Base-by-base conservation (phyloP, 805 yeast species). In the Ogataea saltuana region DNA sequence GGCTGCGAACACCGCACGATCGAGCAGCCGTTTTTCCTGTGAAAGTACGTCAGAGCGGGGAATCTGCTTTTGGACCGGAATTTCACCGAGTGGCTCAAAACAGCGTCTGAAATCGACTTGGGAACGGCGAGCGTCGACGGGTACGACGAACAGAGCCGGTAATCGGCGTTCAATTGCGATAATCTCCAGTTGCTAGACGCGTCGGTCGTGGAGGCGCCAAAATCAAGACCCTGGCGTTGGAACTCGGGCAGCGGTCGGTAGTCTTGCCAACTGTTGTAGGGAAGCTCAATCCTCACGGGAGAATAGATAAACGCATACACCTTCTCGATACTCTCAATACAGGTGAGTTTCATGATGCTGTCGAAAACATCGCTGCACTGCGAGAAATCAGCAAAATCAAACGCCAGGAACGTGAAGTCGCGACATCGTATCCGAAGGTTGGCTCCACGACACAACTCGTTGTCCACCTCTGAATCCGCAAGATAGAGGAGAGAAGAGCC, bases 1-100 rank as follows among this genome's bases (percentile, higher is more conserved):
- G 99, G 99, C 66, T 93, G 99, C 2, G 97, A 74, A 55, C 96
- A 87, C 45, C 99, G 71, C 0, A 93, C 82, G 13, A 93, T 88
- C 1, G 93, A 76, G 56, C 93, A 82, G 1, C 83, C 81, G 53
- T 80, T 88, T 33, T 73, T 67, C 38, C 75, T 64, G 61, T 89
- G 86, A 56, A 76, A 83, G 63, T 89, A 93, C 2, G 90, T 77
- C 31, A 93, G 65, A 0, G 81, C 84, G 0, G 98, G 98, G 4
- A 93, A 76, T 49, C 99, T 69, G 45, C 76, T 78, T 59, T 91
- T 90, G 1, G 97, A 88, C 33, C 99, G 69, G 61, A 79, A 93
- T 55, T 84, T 85, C 4, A 85, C 82, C 0, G 97, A 95, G 60
- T 93, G 91, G 39, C 78, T 76, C 39, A 93, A 63, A 9, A 90